Evolutionary conservation across 108 stramenopile species (phyloP), one percentile per base, ranked within the genome.

Genomic region (Epithemia pelagica): DNA sequence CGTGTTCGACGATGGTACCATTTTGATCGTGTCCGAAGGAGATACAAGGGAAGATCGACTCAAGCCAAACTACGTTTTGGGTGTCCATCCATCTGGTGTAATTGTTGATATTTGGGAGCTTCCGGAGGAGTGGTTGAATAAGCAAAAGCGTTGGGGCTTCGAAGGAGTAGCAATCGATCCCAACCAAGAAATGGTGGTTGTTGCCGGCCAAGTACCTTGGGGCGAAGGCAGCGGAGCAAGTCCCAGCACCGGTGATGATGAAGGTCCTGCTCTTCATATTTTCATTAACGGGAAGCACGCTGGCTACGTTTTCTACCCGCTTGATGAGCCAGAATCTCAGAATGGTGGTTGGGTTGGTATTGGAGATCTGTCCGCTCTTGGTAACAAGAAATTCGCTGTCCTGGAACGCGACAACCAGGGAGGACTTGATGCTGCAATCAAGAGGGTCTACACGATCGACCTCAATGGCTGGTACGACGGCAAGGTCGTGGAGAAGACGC

Each of bases 311-410:
- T 82, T 74, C 32, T 87, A 86, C 65, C 86, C 84, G 1, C 66
- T 91, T 22, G 86, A 87, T 32, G 32, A 28, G 18, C 63, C 65
- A 8, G 69, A 74, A 31, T 85, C 84, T 66, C 82, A 74, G 33
- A 64, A 64, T 23, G 89, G 89, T 32, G 89, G 89, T 19, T 90
- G 85, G 89, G 83, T 90, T 52, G 89, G 89, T 31, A 79, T 87
- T 54, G 67, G 70, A 10, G 89, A 90, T 61, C 78, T 90, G 64
- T 63, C 80, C 1, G 28, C 73, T 32, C 10, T 82, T 19, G 81
- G 80, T 30, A 71, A 67, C 22, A 75, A 71, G 24, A 59, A 75
- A 25, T 83, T 85, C 61, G 52, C 79, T 26, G 75, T 90, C 30
- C 63, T 90, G 29, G 89, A 90, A 66, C 77, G 89, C 54, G 89